These are phyloP conservation scores for Cladobotryum mycophilum DNA, from an alignment of 2,329 filamentous ascomycete species.

Conservation along the genomic window DNA sequence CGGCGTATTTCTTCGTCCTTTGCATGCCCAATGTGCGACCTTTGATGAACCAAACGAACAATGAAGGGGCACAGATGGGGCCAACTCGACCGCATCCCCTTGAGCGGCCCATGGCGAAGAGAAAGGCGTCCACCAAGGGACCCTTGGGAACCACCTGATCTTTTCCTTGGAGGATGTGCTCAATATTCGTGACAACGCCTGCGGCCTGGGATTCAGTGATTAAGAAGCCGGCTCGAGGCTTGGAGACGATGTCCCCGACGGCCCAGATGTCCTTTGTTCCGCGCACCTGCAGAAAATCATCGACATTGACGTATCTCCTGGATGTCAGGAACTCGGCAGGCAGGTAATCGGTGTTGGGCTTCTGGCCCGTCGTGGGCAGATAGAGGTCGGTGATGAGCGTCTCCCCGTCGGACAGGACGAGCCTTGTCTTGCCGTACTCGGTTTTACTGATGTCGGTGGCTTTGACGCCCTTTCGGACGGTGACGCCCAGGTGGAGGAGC, in stretches of 20 bases:
- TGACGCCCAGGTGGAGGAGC: conserved; percentile 48
- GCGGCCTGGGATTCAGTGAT: conserved; percentile 53
- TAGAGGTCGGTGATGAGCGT: conserved; percentile 49
- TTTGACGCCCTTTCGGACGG: conserved; percentile 36
- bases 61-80: conserved; percentile 42
- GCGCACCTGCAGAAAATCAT: conserved; percentile 45
- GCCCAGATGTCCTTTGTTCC: conserved; percentile 44
- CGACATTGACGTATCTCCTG: conserved; percentile 40
- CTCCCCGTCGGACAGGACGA: conserved; percentile 41
- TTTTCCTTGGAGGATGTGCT: conserved; percentile 40
- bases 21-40: conserved; percentile 43
- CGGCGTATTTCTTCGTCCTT: conserved; percentile 38
- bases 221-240: conserved; percentile 51
- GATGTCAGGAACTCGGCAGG: conserved; percentile 38
- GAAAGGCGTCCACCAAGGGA: conserved; percentile 42
- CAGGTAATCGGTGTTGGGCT: conserved; percentile 50
- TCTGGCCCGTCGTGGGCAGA: conserved; percentile 49
- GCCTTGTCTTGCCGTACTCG: conserved; percentile 40
- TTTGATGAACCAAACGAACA: conserved; percentile 47
- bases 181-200: conserved; percentile 48
- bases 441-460: conserved; percentile 29
- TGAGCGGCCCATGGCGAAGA: conserved; percentile 43
- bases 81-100: conserved; percentile 45
- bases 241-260: conserved; percentile 46
- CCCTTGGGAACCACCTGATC: conserved; percentile 38